Conservation (phyloP, 257 asterid genomes). For the Jacaranda mimosifolia region DNA sequence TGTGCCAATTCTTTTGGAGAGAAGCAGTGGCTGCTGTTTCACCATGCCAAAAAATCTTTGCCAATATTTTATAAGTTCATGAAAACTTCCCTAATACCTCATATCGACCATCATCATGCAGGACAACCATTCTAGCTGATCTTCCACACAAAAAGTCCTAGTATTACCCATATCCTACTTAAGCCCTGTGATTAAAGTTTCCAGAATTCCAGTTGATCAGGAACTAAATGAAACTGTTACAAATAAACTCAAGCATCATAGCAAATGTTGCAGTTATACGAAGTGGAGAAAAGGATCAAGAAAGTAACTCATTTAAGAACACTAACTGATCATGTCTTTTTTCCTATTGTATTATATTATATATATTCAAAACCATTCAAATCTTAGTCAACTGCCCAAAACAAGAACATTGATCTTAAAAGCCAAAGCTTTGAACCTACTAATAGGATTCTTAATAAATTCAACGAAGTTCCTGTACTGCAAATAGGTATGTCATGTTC, state of each 20-base stretch:
- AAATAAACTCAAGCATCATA: background rate
- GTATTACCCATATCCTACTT: background rate
- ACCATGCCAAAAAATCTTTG: too few relatives aligned
- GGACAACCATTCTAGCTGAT: too few relatives aligned
- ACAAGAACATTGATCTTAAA: background rate
- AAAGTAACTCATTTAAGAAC: background rate
- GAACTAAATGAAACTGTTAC: background rate
- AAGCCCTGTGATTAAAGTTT: background rate
- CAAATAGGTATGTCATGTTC: too few relatives aligned
- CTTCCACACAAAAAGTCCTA: too few relatives aligned
- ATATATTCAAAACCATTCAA: background rate
- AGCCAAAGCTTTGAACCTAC: background rate
- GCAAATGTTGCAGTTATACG: too few relatives aligned
- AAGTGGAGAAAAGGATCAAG: background rate
- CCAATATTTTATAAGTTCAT: too few relatives aligned
- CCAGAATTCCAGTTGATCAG: background rate
- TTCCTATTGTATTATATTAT: background rate
- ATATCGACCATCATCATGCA: too few relatives aligned
- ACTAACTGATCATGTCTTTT: background rate
- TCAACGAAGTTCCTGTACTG: background rate
- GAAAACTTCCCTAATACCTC: too few relatives aligned
- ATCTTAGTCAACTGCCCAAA: background rate
- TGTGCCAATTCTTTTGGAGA: too few relatives aligned
- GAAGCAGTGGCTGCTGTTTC: too few relatives aligned
- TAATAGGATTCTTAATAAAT: background rate